Percentiles rank a stretch among this genome's conserved stretches.
Conservation (phyloP, 2,329 filamentous ascomycete genomes). For the Aspergillus pseudotamarii region DNA sequence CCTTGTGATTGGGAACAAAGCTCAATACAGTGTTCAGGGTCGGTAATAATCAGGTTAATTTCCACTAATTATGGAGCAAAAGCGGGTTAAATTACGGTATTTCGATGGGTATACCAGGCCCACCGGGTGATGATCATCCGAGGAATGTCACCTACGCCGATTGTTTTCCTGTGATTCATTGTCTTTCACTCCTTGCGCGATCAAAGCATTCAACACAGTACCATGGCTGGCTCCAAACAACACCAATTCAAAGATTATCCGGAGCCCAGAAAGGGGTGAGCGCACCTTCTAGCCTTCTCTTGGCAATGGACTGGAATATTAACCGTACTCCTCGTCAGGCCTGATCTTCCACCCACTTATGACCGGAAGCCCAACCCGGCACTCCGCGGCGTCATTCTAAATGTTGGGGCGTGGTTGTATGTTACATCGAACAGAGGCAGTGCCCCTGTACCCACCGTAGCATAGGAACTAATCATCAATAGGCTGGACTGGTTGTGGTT, state of each 20-base stretch:
- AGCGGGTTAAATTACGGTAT: not conserved
- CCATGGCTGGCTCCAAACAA: not conserved
- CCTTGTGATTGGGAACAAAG: too few relatives aligned
- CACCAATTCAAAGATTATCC: conserved; percentile 11
- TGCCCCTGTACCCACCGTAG: not conserved
- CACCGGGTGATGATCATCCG: not conserved
- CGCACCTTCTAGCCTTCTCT: not conserved
- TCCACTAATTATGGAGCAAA: not conserved
- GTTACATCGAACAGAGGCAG: not conserved
- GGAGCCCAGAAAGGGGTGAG: conserved; percentile 11
- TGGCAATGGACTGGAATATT: not conserved
- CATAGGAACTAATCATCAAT: not conserved
- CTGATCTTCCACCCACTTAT: conserved; percentile 9
- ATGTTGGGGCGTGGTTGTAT: conserved; percentile 11
- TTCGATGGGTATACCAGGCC: not conserved
- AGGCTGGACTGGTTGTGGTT: conserved; percentile 57
- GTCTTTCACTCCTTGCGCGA: not conserved
- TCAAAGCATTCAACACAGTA: not conserved
- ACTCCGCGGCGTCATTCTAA: conserved; percentile 10
- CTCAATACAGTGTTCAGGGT: too few relatives aligned
- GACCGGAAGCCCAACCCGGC: conserved; percentile 14
- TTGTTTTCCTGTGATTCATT: not conserved
- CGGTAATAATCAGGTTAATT: not conserved
- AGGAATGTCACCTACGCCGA: not conserved
- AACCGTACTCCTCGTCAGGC: not conserved